Base-by-base conservation (phyloP, 108 stramenopile genomes). In the Nitzschia palea region DNA sequence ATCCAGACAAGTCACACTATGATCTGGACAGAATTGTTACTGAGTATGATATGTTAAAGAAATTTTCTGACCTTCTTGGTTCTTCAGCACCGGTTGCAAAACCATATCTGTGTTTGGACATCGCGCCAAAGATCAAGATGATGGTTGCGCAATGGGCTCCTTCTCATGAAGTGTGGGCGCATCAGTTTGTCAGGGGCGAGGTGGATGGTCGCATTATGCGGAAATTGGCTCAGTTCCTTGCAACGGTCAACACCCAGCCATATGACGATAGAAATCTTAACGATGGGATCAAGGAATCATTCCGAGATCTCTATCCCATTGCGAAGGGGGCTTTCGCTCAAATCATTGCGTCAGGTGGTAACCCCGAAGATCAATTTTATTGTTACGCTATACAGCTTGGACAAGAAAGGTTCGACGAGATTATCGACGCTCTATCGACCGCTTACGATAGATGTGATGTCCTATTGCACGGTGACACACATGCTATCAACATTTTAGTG, bases 401-500 rank as follows among this genome's bases (percentile, higher is more conserved):
- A 23, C 12, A 54, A 37, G 18, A 27, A 22, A 56, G 55, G 44
- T 68, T 70, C 20, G 47, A 34, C 27, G 48, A 59, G 27, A 45
- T 68, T 30, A 43, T 55, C 30, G 54, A 56, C 22, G 54, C 18
- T 8, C 42, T 56, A 0, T 40, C 44, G 44, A 42, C 15, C 22
- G 5, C 35, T 17, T 55, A 43, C 27, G 43, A 67, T 14, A 3
- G 40, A 22, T 25, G 23, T 18, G 52, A 54, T n/a, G 45, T 33
- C 44, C 44, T 57, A 14, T 58, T 57, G 29, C 65, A 66, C 29
- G 53, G 53, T 6, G 51, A 53, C 28, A 40, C 33, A 25, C 65
- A 86, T 26, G 77, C 68, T 4, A 80, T 86, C 66, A 86, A 86
- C 31, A 78, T 80, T 15, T 63, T 86, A 33, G 85, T 86, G 48